Conservation (phyloP, 2,329 filamentous ascomycete genomes). For the Pseudogymnoascus sp. region DNA sequence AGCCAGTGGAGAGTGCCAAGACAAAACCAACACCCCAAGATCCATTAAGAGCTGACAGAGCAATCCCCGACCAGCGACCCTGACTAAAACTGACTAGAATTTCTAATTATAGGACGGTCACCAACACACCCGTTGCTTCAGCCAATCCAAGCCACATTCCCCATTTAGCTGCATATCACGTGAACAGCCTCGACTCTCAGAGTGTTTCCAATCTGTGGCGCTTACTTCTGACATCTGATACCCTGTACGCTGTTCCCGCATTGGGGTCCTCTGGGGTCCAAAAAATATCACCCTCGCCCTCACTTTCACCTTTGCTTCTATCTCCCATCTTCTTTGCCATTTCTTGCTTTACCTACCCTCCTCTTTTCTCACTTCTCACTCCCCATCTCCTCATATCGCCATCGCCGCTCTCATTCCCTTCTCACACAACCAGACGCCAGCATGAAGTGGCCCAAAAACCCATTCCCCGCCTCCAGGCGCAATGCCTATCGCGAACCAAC, state of each 20-base stretch:
- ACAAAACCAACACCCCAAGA: not conserved
- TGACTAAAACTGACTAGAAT: not conserved
- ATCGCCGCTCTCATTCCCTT: not conserved
- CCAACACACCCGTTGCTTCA: not conserved
- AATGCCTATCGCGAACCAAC: not conserved
- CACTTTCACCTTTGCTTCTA: not conserved
- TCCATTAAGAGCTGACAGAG: not conserved
- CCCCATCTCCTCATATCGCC: not conserved
- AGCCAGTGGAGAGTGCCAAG: not conserved
- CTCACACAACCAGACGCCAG: not conserved
- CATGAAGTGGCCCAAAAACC: not conserved
- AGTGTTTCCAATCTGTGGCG: not conserved
- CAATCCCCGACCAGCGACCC: not conserved
- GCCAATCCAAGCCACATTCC: slow-evolving; percentile 2
- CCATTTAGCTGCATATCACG: slow-evolving; percentile 3
- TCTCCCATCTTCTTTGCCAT: not conserved
- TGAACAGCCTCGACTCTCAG: not conserved
- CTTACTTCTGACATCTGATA: not conserved
- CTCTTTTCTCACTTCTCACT: not conserved
- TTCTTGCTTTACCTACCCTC: not conserved
- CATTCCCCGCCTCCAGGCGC: not conserved
- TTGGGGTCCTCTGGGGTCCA: not conserved
- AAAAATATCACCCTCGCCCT: not conserved
- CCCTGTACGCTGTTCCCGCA: not conserved
- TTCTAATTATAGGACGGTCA: not conserved